These are phyloP conservation scores for Cladosporium sp. DNA, from an alignment of 2,329 filamentous ascomycete species.

Conservation along the genomic window DNA sequence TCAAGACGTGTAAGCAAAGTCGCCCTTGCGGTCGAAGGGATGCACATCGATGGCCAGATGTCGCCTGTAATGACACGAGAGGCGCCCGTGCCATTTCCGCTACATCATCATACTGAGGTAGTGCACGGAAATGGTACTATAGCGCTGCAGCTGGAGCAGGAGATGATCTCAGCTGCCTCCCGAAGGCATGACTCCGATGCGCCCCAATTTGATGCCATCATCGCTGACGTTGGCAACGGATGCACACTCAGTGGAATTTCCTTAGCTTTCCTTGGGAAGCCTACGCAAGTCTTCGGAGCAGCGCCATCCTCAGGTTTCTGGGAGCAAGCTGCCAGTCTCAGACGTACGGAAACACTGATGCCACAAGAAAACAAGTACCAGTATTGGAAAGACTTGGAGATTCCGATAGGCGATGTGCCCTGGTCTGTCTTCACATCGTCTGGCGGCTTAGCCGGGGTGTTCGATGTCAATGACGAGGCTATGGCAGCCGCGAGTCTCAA, in stretches of 20 bases:
- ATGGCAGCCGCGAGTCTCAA: constrained; percentile 75
- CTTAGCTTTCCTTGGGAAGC: constrained; percentile 69
- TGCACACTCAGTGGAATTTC: constrained; percentile 85
- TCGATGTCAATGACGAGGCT: constrained; percentile 75
- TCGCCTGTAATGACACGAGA: neutral
- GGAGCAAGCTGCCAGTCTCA: neutral
- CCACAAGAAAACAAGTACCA: neutral
- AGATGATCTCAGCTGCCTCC: constrained; percentile 50
- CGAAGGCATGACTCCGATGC: neutral
- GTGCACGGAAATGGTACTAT: constrained; percentile 89
- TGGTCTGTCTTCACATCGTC: constrained; percentile 75
- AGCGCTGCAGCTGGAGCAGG: constrained; percentile 76
- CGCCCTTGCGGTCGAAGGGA: neutral
- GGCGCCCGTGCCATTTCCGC: constrained; percentile 69
- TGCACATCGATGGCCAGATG: constrained; percentile 3
- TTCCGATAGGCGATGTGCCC: constrained; percentile 49
- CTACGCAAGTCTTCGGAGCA: constrained; percentile 77
- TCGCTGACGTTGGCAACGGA: constrained; percentile 83
- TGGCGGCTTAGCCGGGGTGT: constrained; percentile 68
- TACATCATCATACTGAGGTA: constrained; percentile 90
- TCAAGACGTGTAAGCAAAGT: neutral
- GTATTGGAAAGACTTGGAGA: constrained; percentile 10
- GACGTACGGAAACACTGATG: neutral
- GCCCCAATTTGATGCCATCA: constrained; percentile 52
- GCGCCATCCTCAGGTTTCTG: constrained; percentile 60